Percentiles rank a stretch among this genome's conserved stretches.
Evolutionary conservation across 192 early-diverging fungal genomes (phyloP).

Genomic region (Cladochytrium replicatum): DNA sequence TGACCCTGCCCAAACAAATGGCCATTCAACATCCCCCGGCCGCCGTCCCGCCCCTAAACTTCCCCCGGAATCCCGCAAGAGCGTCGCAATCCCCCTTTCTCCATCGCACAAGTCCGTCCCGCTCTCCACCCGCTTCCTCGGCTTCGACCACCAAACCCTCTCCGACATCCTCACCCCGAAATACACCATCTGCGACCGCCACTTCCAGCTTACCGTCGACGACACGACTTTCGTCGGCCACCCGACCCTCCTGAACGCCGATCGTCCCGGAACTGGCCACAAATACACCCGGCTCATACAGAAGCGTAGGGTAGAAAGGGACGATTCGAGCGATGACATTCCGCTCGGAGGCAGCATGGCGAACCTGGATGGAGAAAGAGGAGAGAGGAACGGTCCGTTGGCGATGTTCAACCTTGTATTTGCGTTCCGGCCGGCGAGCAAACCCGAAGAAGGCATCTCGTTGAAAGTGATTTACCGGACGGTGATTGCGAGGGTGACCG

Average conservation of each 20-base stretch:
- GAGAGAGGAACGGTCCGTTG: too few relatives aligned
- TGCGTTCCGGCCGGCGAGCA: conserved; percentile 40
- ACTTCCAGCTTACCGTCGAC: conserved; percentile 82
- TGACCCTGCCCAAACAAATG: too few relatives aligned
- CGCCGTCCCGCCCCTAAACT: too few relatives aligned
- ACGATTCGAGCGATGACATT: not conserved
- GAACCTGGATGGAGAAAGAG: not conserved
- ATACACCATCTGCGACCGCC: conserved; percentile 61
- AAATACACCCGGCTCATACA: conserved; percentile 18
- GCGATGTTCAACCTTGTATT: conserved; percentile 75
- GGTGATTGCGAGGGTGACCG: conserved; percentile 56
- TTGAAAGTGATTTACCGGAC: conserved; percentile 59
- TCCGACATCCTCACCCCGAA: conserved; percentile 84
- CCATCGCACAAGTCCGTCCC: too few relatives aligned
- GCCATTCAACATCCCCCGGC: too few relatives aligned
- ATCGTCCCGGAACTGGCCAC: conserved; percentile 46
- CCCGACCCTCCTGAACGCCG: conserved; percentile 53
- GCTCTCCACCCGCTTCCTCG: too few relatives aligned
- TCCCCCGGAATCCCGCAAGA: too few relatives aligned
- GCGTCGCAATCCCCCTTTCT: too few relatives aligned
- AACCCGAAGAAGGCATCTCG: conserved; percentile 12
- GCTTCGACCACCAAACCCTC: conserved; percentile 65
- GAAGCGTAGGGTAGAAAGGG: conserved; percentile 3
- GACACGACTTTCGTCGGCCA: conserved; percentile 66
- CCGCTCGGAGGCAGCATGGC: too few relatives aligned